These are phyloP conservation scores for Colletotrichum sp. DNA, from an alignment of 2,329 filamentous ascomycete genomes.

Conservation along the genomic window DNA sequence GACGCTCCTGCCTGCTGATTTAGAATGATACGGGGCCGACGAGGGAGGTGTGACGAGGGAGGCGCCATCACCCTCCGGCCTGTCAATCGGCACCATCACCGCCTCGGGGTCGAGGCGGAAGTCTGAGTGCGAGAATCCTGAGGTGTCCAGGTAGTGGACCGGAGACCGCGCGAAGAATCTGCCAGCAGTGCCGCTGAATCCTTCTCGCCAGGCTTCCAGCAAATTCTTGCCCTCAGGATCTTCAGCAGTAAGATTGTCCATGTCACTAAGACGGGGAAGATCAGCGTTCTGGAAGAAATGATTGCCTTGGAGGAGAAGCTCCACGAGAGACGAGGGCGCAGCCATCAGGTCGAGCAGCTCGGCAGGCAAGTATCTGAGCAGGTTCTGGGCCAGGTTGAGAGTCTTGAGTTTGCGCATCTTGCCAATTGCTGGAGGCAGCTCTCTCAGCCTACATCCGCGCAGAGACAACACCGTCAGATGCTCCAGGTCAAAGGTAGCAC, in stretches of 20 bases:
- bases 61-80: background rate
- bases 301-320: slow-evolving; percentile 67
- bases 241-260: slow-evolving; percentile 25
- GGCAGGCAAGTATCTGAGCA: slow-evolving; percentile 63
- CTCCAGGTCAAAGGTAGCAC: slow-evolving; percentile 65
- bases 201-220: background rate
- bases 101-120: slow-evolving; percentile 26
- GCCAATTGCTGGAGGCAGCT: slow-evolving; percentile 65
- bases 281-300: slow-evolving; percentile 52
- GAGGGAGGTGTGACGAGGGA: slow-evolving; percentile 17
- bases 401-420: slow-evolving; percentile 63
- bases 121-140: slow-evolving; percentile 22
- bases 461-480: slow-evolving; percentile 70
- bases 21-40: slow-evolving; percentile 20
- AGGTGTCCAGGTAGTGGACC: slow-evolving; percentile 32
- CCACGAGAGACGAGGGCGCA: slow-evolving; percentile 47
- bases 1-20: slow-evolving; percentile 12
- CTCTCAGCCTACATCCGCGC: slow-evolving; percentile 65
- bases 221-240: slow-evolving; percentile 10
- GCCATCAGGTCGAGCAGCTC: slow-evolving; percentile 65
- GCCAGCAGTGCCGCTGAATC: slow-evolving; percentile 20
- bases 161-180: slow-evolving; percentile 28
- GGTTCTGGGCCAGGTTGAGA: slow-evolving; percentile 72
- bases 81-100: slow-evolving; percentile 1
- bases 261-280: background rate